A percentile compares a stretch with the other conserved stretches of the same genome.
These are phyloP conservation scores for Penicillium sp. DNA, from an alignment of 2,329 filamentous ascomycete species.

Conservation along the genomic window DNA sequence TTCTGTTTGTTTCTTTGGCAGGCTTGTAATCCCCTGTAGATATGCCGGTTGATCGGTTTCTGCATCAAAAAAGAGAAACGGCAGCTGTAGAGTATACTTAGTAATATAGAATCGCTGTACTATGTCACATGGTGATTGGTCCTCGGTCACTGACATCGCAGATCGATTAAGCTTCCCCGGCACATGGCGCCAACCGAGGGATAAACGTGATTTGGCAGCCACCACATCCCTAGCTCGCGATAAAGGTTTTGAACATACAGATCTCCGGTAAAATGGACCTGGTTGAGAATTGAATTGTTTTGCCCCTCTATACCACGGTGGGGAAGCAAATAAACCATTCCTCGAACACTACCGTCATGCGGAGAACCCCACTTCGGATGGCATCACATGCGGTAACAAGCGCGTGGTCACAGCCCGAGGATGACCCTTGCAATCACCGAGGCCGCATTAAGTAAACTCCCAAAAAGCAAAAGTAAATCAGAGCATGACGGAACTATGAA, in stretches of 20 bases:
- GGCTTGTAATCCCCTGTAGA: too few relatives aligned
- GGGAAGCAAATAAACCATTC: not conserved
- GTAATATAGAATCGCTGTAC: not conserved
- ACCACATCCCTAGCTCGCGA: not conserved
- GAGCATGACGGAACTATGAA: not conserved
- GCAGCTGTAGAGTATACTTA: not conserved
- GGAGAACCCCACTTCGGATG: not conserved
- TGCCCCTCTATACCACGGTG: not conserved
- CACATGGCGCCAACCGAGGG: not conserved
- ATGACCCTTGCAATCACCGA: not conserved
- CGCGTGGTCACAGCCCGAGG: constrained; percentile 1
- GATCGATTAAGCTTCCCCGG: not conserved
- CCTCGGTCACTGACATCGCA: not conserved
- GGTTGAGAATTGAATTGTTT: not conserved
- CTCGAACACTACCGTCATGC: not conserved
- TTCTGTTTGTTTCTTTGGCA: not conserved
- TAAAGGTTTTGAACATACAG: not conserved
- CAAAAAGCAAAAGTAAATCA: not conserved
- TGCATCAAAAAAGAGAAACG: not conserved
- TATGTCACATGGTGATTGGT: not conserved
- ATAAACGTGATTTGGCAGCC: not conserved
- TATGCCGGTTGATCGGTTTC: not conserved
- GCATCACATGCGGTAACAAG: constrained; percentile 3
- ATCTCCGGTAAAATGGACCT: not conserved
- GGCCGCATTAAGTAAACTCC: not conserved